Evolutionary conservation across 177 flowering plant species (phyloP), one percentile per base, ranked within the genome.

Genomic region (Vitis hybrid): DNA sequence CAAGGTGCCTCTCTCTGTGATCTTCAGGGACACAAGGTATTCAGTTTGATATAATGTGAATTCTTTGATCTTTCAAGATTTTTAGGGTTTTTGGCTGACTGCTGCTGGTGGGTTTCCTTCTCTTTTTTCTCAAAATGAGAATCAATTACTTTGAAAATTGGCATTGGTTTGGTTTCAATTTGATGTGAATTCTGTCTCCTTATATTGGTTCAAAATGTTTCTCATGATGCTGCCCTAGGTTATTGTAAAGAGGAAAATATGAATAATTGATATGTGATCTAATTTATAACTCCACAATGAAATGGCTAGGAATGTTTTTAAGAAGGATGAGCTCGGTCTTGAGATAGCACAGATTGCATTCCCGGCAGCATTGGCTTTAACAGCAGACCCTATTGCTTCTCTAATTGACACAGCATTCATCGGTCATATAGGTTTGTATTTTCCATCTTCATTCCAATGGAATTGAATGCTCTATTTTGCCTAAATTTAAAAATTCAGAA

Each of bases 311-410:
- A 52, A 56, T 78, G 84, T 82, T 49, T 83, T 85, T 76, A 85
- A 77, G 59, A 15, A 55, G 75, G 86, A 85, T 66, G 72, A 68
- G 3, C 72, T 85, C 12, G 88, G 84, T 8, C 9, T 45, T 64
- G 88, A 85, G 66, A 83, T 85, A 71, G 67, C 75, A 15, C 64
- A 55, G 11, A 84, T 86, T 49, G 89, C 87, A 15, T 50, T 86
- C 14, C 87, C 89, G 6, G 77, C 89, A 23, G 86, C 84, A 13
- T 52, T 84, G 63, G 89, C 89, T 65, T 67, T 84, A 70, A 74
- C 82, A 14, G 89, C 87, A 6, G 87, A 86, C 60, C 89, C 87
- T 32, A 71, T 82, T 61, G 85, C 87, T 56, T 84, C 87, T 56
- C 75, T 84, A 0, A 65, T 84, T 40, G 87, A 84, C 64, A 86